These are phyloP conservation scores for Corrigiola litoralis DNA, from an alignment of 179 eudicot genomes.

Conservation along the genomic window DNA sequence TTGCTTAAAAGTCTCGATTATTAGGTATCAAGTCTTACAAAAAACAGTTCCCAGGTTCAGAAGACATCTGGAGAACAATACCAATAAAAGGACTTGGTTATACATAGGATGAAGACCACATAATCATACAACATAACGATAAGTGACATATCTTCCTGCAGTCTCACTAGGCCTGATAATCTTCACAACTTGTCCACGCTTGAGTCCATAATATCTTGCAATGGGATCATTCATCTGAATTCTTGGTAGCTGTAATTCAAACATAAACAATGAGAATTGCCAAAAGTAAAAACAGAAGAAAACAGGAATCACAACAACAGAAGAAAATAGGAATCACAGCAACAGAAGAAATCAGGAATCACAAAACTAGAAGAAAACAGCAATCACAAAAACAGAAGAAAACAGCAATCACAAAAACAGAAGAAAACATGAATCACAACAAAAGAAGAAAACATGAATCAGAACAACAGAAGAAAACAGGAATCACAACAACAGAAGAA, in stretches of 20 bases:
- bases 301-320: neutral
- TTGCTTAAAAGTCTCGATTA: no score
- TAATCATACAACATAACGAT: slow-evolving; percentile 53
- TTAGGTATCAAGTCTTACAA: neutral
- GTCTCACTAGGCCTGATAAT: slow-evolving; percentile 85
- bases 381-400: no score
- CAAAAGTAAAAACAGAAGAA: neutral
- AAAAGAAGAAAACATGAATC: no score
- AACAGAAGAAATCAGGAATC: no score
- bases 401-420: no score
- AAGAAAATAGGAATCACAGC: neutral
- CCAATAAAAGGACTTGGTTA: neutral
- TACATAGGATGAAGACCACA: neutral
- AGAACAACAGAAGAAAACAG: no score
- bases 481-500: no score
- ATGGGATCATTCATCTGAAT: slow-evolving; percentile 76
- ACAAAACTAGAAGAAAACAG: neutral
- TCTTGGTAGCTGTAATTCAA: slow-evolving; percentile 55
- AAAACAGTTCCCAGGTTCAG: neutral
- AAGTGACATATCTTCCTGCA: slow-evolving; percentile 73
- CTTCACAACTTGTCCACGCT: slow-evolving; percentile 77
- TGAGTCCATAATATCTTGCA: slow-evolving; percentile 72
- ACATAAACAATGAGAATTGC: neutral
- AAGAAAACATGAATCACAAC: no score
- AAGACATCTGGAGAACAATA: neutral